Percentiles rank a stretch among this genome's conserved stretches.
These are phyloP conservation scores for Rhododendron williamsianum DNA, from an alignment of 148 eudicot species.

Conservation along the genomic window DNA sequence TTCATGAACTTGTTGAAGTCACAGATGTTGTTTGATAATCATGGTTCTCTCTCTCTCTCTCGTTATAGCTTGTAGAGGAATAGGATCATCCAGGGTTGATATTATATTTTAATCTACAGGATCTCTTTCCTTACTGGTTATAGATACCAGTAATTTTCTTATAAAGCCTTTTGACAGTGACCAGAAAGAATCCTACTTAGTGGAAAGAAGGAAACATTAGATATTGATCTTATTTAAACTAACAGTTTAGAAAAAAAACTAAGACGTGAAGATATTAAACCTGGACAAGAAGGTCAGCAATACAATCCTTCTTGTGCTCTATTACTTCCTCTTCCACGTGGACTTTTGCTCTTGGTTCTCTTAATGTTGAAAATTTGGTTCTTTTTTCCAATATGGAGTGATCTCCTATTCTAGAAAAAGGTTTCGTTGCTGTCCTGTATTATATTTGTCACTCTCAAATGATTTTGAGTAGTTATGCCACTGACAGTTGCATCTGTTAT, in stretches of 20 bases:
- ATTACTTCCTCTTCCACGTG: background rate
- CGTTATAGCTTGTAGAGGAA: background rate
- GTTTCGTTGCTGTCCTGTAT: background rate
- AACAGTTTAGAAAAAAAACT: background rate
- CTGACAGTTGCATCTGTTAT: slow-evolving; percentile 27
- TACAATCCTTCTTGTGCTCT: background rate
- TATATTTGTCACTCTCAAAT: background rate
- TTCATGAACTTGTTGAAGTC: background rate
- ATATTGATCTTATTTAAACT: background rate
- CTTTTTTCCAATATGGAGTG: background rate
- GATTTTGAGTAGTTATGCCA: slow-evolving; percentile 1
- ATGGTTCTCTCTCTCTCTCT: background rate
- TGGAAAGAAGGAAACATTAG: background rate
- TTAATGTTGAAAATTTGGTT: background rate
- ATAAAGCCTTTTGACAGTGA: background rate
- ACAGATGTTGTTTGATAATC: background rate
- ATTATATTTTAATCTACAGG: background rate
- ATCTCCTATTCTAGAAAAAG: background rate
- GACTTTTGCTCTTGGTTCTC: background rate
- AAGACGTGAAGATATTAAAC: background rate
- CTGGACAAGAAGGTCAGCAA: no score
- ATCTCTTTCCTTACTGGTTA: background rate
- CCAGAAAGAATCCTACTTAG: background rate
- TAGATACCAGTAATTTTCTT: background rate
- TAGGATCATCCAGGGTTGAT: background rate